These are phyloP conservation scores for Saccharomyces paradoxus DNA, from an alignment of 805 yeast genomes.

Conservation along the genomic window DNA sequence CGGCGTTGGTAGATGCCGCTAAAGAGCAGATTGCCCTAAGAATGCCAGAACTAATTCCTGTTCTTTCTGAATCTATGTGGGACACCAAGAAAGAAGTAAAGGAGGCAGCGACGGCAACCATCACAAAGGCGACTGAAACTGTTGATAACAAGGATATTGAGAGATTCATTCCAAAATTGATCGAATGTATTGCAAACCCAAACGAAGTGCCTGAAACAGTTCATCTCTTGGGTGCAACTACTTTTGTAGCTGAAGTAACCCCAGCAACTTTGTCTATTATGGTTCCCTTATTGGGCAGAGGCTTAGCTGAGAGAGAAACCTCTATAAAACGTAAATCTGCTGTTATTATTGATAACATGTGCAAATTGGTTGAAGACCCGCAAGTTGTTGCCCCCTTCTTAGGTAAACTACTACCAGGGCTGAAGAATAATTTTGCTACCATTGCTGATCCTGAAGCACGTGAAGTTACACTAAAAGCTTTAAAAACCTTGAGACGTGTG, in stretches of 20 bases:
- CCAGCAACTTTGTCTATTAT: conserved; percentile 97
- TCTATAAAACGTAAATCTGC: conserved; percentile 98
- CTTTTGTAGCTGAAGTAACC: conserved; percentile 97
- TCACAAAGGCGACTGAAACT: conserved; percentile 90
- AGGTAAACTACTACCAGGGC: conserved; percentile 85
- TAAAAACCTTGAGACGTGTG: conserved; percentile 93
- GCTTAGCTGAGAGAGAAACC: conserved; percentile 98
- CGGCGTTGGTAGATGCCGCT: conserved; percentile 83
- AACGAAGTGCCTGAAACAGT: conserved; percentile 96
- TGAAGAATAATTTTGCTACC: conserved; percentile 82
- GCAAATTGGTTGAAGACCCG: conserved; percentile 98
- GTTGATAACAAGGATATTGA: conserved; percentile 98
- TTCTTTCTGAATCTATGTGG: conserved; percentile 98
- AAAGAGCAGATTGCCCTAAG: conserved; percentile 91
- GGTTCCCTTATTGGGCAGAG: conserved; percentile 97
- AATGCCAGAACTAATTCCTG: conserved; percentile 98
- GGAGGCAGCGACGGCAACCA: conserved; percentile 88
- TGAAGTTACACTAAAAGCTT: conserved; percentile 91
- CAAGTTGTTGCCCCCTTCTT: conserved; percentile 98
- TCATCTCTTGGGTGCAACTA: conserved; percentile 96
- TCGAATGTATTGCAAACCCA: conserved; percentile 92
- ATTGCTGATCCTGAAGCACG: conserved; percentile 99
- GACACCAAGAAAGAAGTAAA: conserved; percentile 97
- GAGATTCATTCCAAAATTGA: conserved; percentile 94
- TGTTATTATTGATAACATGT: conserved; percentile 98